Conservation (phyloP, 176 grass and related monocot genomes). For the Triticum monococcum region DNA sequence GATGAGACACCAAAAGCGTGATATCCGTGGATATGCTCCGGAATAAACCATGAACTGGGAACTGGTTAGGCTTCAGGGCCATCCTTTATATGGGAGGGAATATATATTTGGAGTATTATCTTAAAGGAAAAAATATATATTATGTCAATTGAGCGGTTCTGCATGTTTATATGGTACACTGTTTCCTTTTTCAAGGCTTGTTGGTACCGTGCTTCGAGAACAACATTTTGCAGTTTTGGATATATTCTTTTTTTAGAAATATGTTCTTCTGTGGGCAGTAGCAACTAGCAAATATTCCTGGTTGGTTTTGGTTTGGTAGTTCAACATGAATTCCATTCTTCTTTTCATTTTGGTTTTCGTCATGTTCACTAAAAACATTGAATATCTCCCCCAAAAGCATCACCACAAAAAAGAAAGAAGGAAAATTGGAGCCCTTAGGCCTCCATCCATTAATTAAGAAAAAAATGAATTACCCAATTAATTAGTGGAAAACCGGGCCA, state of each 20-base stretch:
- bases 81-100: slow-evolving; percentile 38
- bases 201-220: background rate
- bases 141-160: slow-evolving; percentile 22
- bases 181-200: background rate
- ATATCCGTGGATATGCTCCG: slow-evolving; percentile 24
- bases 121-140: slow-evolving; percentile 10
- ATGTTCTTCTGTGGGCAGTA: background rate
- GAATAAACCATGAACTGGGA: slow-evolving; percentile 26
- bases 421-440: background rate
- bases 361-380: background rate
- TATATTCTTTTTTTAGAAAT: background rate
- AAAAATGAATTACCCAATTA: too few species aligned
- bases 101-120: background rate
- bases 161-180: background rate
- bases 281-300: background rate
- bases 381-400: background rate
- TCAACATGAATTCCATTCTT: background rate
- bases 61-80: slow-evolving; percentile 13
- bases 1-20: slow-evolving; percentile 7
- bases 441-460: too few species aligned
- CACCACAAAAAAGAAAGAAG: background rate
- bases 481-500: too few species aligned
- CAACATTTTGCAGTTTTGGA: background rate
- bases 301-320: background rate
- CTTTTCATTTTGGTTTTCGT: too few species aligned